Percentiles rank a stretch among this genome's conserved stretches.
These are phyloP conservation scores for Chaetomium sp. DNA, from an alignment of 2,329 filamentous ascomycete species.

Conservation along the genomic window DNA sequence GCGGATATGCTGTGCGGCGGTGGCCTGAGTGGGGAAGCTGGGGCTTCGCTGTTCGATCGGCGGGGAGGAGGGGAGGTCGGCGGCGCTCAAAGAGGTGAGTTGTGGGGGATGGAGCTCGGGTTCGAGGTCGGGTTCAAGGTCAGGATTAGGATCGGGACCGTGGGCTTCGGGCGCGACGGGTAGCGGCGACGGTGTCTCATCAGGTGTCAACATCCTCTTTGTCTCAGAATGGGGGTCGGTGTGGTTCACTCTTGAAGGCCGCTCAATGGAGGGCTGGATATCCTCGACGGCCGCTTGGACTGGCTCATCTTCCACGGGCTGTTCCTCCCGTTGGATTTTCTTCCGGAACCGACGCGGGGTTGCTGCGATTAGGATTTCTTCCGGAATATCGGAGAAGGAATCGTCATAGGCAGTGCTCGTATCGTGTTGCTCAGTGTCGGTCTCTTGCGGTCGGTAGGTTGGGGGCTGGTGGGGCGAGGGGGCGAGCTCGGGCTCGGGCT, in stretches of 20 bases:
- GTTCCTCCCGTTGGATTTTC: not conserved
- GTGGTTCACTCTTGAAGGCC: conserved; percentile 26
- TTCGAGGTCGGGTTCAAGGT: not conserved
- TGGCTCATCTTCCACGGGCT: not conserved
- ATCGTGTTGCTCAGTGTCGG: conserved; percentile 9
- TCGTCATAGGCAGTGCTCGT: conserved; percentile 40
- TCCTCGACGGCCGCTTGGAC: conserved; percentile 1
- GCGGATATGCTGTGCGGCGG: conserved; percentile 18
- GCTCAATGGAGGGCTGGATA: conserved; percentile 27
- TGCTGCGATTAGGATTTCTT: conserved; percentile 43
- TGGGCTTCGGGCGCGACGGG: conserved; percentile 16
- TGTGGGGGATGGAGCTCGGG: not conserved
- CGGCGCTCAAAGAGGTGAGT: conserved; percentile 13
- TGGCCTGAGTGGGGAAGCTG: conserved; percentile 2
- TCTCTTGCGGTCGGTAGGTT: not conserved
- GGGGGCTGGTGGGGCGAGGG: not conserved
- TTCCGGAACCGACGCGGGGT: conserved; percentile 33
- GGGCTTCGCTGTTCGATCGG: conserved; percentile 21
- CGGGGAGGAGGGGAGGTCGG: conserved; percentile 32
- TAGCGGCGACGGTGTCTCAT: conserved; percentile 42
- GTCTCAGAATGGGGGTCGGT: conserved; percentile 34
- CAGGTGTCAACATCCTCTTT: conserved; percentile 46
- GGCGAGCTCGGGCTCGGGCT: not conserved
- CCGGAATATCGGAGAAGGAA: conserved; percentile 52
- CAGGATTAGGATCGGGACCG: conserved; percentile 5